Evolutionary conservation across 176 grass and related monocot species (phyloP).

Genomic region (Rhynchospora pubera): DNA sequence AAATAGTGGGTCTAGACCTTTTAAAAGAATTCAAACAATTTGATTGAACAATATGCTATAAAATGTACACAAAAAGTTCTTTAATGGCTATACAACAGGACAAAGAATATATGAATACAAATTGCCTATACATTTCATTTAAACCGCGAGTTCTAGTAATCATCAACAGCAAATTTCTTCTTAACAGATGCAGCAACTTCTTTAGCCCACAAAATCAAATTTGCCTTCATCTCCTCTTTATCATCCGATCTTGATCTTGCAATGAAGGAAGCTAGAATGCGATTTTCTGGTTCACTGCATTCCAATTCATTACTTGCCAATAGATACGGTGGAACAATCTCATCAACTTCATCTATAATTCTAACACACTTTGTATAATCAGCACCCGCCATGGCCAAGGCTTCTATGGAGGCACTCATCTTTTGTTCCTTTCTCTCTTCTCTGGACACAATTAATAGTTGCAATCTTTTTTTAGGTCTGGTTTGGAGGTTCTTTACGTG

Average conservation of each 20-base stretch:
- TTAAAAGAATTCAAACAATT: background rate
- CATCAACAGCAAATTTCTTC: background rate
- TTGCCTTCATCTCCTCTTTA: conserved; percentile 17
- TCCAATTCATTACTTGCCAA: background rate
- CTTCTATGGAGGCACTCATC: conserved; percentile 20
- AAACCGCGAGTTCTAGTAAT: background rate
- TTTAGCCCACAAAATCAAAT: conserved; percentile 28
- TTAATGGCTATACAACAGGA: background rate
- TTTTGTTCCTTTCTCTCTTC: background rate
- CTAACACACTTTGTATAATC: conserved; percentile 5
- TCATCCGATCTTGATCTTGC: background rate
- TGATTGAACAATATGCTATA: background rate
- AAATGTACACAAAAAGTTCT: background rate
- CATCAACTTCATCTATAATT: conserved; percentile 1
- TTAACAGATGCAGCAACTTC: conserved; percentile 26
- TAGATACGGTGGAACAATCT: conserved; percentile 18
- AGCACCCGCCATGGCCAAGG: conserved; percentile 31
- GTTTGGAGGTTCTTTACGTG: background rate
- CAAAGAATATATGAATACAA: background rate
- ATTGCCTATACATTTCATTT: background rate
- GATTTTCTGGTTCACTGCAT: background rate
- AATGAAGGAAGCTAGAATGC: background rate
- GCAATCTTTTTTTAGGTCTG: background rate
- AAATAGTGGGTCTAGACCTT: too few relatives aligned
- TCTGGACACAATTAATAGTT: background rate